Evolutionary conservation across 805 yeast species (phyloP).

Genomic region (Ogataea neopini): DNA sequence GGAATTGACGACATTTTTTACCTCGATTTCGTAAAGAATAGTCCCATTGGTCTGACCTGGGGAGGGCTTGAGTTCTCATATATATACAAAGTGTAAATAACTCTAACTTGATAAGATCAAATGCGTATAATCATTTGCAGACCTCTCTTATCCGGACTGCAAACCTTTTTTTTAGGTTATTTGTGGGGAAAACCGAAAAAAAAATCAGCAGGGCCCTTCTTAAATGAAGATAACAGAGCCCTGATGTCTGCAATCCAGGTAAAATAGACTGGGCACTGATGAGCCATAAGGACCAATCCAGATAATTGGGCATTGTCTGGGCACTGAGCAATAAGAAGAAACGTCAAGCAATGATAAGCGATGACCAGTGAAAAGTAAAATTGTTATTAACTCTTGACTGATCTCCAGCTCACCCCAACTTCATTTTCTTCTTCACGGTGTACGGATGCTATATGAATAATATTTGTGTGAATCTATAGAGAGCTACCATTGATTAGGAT

Average conservation of each 20-base stretch:
- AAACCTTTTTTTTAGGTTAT: neutral
- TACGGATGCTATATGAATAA: too few relatives aligned
- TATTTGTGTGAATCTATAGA: neutral
- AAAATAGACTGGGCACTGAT: too few relatives aligned
- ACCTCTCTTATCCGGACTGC: neutral
- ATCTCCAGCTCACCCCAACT: too few relatives aligned
- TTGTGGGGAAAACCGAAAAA: too few relatives aligned
- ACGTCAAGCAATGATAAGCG: too few relatives aligned
- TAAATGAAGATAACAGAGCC: neutral
- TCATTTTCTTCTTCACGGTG: too few relatives aligned
- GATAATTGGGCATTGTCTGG: too few relatives aligned
- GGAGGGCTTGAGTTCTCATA: neutral
- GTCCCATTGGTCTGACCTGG: too few relatives aligned
- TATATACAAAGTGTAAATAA: conserved; percentile 2
- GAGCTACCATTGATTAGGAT: conserved; percentile 4
- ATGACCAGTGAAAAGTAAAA: too few relatives aligned
- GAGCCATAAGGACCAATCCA: too few relatives aligned
- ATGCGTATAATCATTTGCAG: neutral
- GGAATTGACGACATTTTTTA: conserved; percentile 18
- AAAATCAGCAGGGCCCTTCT: conserved; percentile 1
- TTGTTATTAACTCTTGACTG: too few relatives aligned
- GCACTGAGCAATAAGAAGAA: too few relatives aligned
- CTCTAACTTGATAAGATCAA: neutral
- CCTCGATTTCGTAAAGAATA: neutral
- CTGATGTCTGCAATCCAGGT: neutral